Evolutionary conservation across 2,329 filamentous ascomycete species (phyloP).

Genomic region (Tolypocladium tropicale): DNA sequence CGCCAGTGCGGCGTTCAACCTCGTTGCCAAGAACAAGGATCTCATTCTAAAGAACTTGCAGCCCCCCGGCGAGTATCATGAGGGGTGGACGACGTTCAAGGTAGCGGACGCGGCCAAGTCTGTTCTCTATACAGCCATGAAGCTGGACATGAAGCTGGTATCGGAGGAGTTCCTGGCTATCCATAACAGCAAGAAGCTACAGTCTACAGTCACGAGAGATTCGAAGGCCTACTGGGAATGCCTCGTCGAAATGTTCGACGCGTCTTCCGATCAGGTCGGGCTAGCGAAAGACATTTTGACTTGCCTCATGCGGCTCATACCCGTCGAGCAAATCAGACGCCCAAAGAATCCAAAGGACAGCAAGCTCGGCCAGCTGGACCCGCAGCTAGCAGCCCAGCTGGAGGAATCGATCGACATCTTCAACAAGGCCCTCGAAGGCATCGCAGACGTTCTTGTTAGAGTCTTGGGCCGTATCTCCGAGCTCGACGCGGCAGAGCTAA

Average conservation of each 20-base stretch:
- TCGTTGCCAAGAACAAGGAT: slow-evolving; percentile 51
- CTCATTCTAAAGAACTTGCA: slow-evolving; percentile 39
- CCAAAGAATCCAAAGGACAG: slow-evolving; percentile 40
- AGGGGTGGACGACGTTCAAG: slow-evolving; percentile 29
- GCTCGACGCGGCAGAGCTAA: slow-evolving; percentile 60
- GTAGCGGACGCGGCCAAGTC: slow-evolving; percentile 32
- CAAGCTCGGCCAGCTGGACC: slow-evolving; percentile 3
- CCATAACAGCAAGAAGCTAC: slow-evolving; percentile 47
- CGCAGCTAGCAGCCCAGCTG: slow-evolving; percentile 13
- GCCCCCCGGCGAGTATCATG: slow-evolving; percentile 12
- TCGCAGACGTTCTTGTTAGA: slow-evolving; percentile 51
- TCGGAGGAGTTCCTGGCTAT: slow-evolving; percentile 45
- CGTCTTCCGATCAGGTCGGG: slow-evolving; percentile 58
- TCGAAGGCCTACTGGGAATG: slow-evolving; percentile 38
- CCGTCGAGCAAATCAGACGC: slow-evolving; percentile 62
- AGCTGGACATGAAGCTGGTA: slow-evolving; percentile 32
- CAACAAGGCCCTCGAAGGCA: slow-evolving; percentile 57
- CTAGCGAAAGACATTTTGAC: slow-evolving; percentile 67
- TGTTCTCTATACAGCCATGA: slow-evolving; percentile 43
- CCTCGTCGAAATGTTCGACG: slow-evolving; percentile 62
- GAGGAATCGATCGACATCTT: slow-evolving; percentile 48
- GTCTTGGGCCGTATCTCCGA: slow-evolving; percentile 73
- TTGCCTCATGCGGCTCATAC: slow-evolving; percentile 59
- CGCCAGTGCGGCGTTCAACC: slow-evolving; percentile 54
- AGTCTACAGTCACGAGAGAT: slow-evolving; percentile 57